Percentiles rank a stretch among this genome's conserved stretches.
phyloP scores from a whole-genome alignment of 768 basidiomycete species.

The Paxillus ammoniavirescens region DNA sequence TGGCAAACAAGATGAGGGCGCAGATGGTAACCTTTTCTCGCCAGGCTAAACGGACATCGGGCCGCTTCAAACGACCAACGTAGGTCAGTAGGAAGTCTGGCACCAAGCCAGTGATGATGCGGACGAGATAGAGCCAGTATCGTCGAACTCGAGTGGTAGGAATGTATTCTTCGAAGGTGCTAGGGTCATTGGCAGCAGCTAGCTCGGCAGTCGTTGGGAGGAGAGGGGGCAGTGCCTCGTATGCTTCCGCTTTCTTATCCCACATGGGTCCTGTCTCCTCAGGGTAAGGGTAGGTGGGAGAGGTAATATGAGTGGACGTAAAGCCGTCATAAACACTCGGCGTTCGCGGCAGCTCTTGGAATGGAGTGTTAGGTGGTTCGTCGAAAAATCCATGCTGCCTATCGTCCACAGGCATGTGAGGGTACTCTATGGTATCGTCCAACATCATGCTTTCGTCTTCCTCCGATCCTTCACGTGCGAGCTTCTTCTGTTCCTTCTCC shows the following conservation, averaged over 20 bases:
- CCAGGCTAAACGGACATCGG: conserved; percentile 68
- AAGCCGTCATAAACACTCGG: conserved; percentile 28
- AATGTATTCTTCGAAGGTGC: conserved; percentile 50
- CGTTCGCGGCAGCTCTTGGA: conserved; percentile 29
- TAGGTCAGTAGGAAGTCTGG: conserved; percentile 48
- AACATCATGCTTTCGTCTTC: conserved; percentile 46
- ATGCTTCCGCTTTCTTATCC: conserved; percentile 41
- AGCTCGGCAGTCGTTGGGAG: conserved; percentile 38
- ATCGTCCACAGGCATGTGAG: conserved; percentile 29
- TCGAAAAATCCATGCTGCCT: conserved; percentile 33
- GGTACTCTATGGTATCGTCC: conserved; percentile 41
- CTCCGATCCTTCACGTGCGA: conserved; percentile 37
- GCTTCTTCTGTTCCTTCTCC: conserved; percentile 49
- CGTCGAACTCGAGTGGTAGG: conserved; percentile 54
- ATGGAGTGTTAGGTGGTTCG: conserved; percentile 27
- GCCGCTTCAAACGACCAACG: conserved; percentile 64
- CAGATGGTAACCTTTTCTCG: conserved; percentile 68
- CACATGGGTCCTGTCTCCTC: conserved; percentile 41
- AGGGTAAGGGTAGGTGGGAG: conserved; percentile 28
- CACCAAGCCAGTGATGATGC: conserved; percentile 54
- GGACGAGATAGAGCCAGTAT: conserved; percentile 58
- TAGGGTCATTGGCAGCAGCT: conserved; percentile 42
- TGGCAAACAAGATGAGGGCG: conserved; percentile 52
- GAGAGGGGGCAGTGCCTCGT: conserved; percentile 28
- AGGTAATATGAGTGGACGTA: conserved; percentile 17